These are phyloP conservation scores for Synchytrium microbalum DNA, from an alignment of 371 early-diverging fungal genomes.

Conservation along the genomic window DNA sequence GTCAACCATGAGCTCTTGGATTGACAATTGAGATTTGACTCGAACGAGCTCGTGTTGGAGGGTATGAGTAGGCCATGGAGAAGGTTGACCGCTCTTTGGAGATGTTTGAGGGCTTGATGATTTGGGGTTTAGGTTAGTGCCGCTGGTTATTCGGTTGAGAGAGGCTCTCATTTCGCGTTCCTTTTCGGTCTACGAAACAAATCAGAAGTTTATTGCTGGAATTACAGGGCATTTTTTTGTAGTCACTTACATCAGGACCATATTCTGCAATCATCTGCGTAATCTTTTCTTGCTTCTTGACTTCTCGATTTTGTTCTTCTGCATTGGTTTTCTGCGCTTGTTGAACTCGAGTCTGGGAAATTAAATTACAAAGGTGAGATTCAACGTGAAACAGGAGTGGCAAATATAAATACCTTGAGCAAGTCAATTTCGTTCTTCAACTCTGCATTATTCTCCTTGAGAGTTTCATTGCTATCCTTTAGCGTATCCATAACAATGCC, in stretches of 20 bases:
- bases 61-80: too few species aligned
- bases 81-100: too few species aligned
- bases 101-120: too few species aligned
- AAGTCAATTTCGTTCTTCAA: constrained; percentile 38
- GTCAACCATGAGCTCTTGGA: constrained; percentile 57
- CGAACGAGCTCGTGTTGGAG: constrained; percentile 69
- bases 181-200: constrained; percentile 60
- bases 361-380: background rate
- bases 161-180: constrained; percentile 66
- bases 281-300: constrained; percentile 73
- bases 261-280: constrained; percentile 78
- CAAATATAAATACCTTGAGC: constrained; percentile 2
- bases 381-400: background rate
- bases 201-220: background rate
- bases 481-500: constrained; percentile 71
- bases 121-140: too few species aligned
- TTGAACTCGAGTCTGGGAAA: background rate
- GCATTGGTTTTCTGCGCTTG: constrained; percentile 1
- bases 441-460: constrained; percentile 57
- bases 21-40: constrained; percentile 53
- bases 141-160: constrained; percentile 53
- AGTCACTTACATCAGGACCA: constrained; percentile 56
- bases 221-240: constrained; percentile 13
- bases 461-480: constrained; percentile 72
- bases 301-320: constrained; percentile 58